Evolutionary conservation across 2,329 filamentous ascomycete genomes (phyloP).

Genomic region (Fusarium sp.): DNA sequence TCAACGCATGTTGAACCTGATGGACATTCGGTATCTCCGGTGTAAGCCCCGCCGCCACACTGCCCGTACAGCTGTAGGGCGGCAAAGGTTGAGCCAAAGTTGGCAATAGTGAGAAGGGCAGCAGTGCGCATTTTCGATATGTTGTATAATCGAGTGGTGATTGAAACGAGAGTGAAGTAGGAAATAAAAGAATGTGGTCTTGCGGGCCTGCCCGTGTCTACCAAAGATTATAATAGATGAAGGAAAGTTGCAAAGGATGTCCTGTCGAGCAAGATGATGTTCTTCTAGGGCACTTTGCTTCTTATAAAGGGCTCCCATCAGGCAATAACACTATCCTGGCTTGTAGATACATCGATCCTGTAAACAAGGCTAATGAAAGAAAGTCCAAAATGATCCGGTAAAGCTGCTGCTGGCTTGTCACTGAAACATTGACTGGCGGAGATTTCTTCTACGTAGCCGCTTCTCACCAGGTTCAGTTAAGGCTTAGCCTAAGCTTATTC

Average conservation of each 20-base stretch:
- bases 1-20: constrained; percentile 27
- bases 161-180: constrained; percentile 8
- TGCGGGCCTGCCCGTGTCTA: constrained; percentile 25
- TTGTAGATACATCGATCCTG: not conserved
- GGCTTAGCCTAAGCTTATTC: constrained; percentile 19
- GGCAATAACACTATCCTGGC: not conserved
- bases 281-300: not conserved
- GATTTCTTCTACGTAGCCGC: not conserved
- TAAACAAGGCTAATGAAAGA: not conserved
- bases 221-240: constrained; percentile 18
- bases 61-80: constrained; percentile 33
- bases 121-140: constrained; percentile 26
- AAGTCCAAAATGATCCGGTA: not conserved
- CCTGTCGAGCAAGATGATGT: not conserved
- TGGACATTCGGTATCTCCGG: constrained; percentile 26
- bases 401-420: not conserved
- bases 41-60: constrained; percentile 29
- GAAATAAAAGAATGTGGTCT: constrained; percentile 14
- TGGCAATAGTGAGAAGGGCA: constrained; percentile 34
- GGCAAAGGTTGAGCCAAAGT: constrained; percentile 31
- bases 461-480: constrained; percentile 7
- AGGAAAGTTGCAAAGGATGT: constrained; percentile 24
- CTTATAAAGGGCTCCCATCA: constrained; percentile 13
- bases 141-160: constrained; percentile 3
- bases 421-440: constrained; percentile 16